Percentiles rank a stretch among this genome's conserved stretches.
Evolutionary conservation across 2,329 filamentous ascomycete genomes (phyloP).

Genomic region (Fusarium penzigii): DNA sequence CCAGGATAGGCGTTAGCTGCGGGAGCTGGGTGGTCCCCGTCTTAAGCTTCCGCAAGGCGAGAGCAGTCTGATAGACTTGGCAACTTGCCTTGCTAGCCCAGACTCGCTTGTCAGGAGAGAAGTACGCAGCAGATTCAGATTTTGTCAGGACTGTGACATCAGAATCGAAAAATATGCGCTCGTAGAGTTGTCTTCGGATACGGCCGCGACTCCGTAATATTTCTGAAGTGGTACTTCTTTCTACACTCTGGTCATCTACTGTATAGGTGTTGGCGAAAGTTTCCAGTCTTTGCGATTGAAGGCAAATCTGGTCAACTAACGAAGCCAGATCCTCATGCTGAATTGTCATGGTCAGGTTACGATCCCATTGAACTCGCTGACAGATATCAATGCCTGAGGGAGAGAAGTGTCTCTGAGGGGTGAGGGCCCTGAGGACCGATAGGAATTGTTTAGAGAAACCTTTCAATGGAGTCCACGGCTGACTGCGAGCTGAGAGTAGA

Average conservation of each 20-base stretch:
- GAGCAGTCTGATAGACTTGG: constrained; percentile 3
- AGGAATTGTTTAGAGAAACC: constrained; percentile 1
- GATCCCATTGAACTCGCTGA: constrained; percentile 39
- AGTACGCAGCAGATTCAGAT: background rate
- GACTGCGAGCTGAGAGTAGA: constrained; percentile 50
- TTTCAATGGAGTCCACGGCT: constrained; percentile 47
- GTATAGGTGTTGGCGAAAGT: constrained; percentile 11
- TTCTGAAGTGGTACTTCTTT: background rate
- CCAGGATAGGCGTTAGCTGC: constrained; percentile 2
- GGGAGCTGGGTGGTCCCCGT: background rate
- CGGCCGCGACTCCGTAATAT: constrained; percentile 6
- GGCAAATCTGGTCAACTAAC: constrained; percentile 31
- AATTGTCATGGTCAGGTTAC: constrained; percentile 30
- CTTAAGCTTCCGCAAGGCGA: background rate
- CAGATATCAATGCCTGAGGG: constrained; percentile 34
- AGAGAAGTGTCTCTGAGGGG: constrained; percentile 38
- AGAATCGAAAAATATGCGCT: constrained; percentile 11
- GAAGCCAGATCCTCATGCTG: constrained; percentile 41
- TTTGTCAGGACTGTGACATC: background rate
- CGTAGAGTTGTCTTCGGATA: constrained; percentile 15
- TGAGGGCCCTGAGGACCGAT: constrained; percentile 23
- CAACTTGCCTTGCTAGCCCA: background rate
- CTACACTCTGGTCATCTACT: background rate
- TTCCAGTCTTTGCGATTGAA: constrained; percentile 32
- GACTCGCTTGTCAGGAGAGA: background rate